Percentiles rank a stretch among this genome's conserved stretches.
Evolutionary conservation across 202 grass and related monocot genomes (phyloP).

Genomic region (Setaria viridis): DNA sequence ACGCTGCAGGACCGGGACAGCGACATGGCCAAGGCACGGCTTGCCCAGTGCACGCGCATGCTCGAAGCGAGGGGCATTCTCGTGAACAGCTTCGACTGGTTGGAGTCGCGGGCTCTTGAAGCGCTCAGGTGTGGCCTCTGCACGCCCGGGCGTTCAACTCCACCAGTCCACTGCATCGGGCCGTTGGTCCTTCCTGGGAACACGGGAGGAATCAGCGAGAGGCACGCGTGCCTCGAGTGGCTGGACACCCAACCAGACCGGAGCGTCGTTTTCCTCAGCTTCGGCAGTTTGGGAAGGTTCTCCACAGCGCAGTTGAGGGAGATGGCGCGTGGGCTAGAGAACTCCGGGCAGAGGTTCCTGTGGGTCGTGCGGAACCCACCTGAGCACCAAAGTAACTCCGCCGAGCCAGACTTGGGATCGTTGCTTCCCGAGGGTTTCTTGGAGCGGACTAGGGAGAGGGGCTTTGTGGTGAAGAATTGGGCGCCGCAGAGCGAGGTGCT

Average conservation of each 20-base stretch:
- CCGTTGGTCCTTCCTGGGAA: conserved; percentile 45
- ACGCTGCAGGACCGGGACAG: conserved; percentile 34
- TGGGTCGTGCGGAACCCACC: conserved; percentile 63
- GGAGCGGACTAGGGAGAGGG: conserved; percentile 57
- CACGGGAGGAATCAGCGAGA: conserved; percentile 30
- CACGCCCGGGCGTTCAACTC: conserved; percentile 46
- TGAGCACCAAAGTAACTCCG: background rate
- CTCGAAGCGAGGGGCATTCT: conserved; percentile 52
- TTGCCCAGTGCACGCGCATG: conserved; percentile 35
- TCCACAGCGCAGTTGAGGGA: conserved; percentile 60
- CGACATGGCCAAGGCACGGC: background rate
- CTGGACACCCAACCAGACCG: conserved; percentile 60
- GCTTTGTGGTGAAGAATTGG: conserved; percentile 67
- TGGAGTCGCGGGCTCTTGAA: conserved; percentile 56
- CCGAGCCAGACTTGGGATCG: conserved; percentile 36
- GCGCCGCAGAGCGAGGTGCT: conserved; percentile 71
- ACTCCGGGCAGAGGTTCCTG: conserved; percentile 64
- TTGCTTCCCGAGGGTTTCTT: conserved; percentile 67
- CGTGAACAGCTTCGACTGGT: conserved; percentile 67
- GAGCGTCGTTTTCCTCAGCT: conserved; percentile 85
- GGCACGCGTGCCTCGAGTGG: conserved; percentile 61
- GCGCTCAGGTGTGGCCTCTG: conserved; percentile 52
- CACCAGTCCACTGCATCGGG: conserved; percentile 63
- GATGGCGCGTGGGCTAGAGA: conserved; percentile 65
- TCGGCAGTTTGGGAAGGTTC: conserved; percentile 63